Evolutionary conservation across 2,329 filamentous ascomycete species (phyloP).

Genomic region (Pestalotiopsis sp.): DNA sequence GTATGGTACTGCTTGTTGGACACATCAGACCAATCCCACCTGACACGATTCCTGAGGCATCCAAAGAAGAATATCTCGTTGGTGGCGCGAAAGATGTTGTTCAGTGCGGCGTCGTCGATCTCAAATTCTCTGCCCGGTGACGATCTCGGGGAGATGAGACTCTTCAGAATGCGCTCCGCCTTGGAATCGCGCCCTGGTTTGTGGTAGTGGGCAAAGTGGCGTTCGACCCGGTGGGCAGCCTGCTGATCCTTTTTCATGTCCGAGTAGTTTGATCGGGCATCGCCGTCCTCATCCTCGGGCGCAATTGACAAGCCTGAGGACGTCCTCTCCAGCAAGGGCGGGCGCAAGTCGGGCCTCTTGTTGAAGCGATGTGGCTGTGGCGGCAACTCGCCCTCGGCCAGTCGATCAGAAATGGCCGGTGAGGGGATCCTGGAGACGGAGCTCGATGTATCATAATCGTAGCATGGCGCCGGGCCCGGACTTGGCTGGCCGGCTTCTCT

Average conservation of each 20-base stretch:
- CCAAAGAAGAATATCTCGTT: conserved; percentile 65
- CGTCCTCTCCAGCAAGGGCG: conserved; percentile 45
- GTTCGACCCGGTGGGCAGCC: conserved; percentile 49
- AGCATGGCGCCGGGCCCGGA: conserved; percentile 18
- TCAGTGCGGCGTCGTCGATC: conserved; percentile 57
- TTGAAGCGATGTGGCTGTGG: not conserved
- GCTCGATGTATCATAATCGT: conserved; percentile 23
- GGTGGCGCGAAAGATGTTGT: conserved; percentile 58
- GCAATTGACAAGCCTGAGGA: conserved; percentile 50
- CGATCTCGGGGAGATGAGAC: conserved; percentile 53
- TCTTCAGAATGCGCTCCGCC: conserved; percentile 57
- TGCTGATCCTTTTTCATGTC: conserved; percentile 44
- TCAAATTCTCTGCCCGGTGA: conserved; percentile 45
- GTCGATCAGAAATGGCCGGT: conserved; percentile 15
- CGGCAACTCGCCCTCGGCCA: not conserved
- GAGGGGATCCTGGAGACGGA: conserved; percentile 13
- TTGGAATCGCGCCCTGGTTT: conserved; percentile 49
- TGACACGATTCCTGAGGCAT: conserved; percentile 55
- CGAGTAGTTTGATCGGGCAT: conserved; percentile 34
- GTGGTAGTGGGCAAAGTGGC: conserved; percentile 44
- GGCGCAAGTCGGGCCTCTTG: conserved; percentile 5
- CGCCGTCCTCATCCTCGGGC: conserved; percentile 28
- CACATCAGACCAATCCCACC: conserved; percentile 61
- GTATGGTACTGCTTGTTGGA: conserved; percentile 49
- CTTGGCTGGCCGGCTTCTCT: conserved; percentile 23